Base-by-base conservation (phyloP, 2,329 filamentous ascomycete genomes). In the Plenodomus lindquistii region DNA sequence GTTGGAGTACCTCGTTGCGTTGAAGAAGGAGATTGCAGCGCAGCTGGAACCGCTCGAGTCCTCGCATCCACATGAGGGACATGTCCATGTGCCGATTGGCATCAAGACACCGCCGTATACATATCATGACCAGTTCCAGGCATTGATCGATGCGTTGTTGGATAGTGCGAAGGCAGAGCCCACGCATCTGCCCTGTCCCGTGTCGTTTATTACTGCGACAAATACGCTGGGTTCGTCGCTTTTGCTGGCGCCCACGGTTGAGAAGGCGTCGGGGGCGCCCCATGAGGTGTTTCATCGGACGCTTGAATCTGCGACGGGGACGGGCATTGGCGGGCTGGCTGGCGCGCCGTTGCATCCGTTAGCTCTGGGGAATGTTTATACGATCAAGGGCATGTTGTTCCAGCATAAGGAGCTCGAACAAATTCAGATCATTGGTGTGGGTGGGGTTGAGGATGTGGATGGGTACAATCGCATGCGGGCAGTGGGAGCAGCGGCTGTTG, bases 71-170 rank as follows among this genome's bases (percentile, higher is more conserved):
- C 47, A 57, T 78, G 9, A 38, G 16, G 51, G 55, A 7, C 53
- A 51, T 2, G 40, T 44, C 0, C 56, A 64, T 31, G 71, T 84
- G 0, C 73, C 76, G 0, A 73, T 84, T 37, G 89, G 88, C 0
- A 76, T 92, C 55, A 93, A 93, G 65, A 86, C 84, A 1, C 88
- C 89, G 4, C 89, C 89, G 0, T 92, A 90, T 60, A 92, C 88
- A 0, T 83, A 91, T 63, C 72, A 79, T 0, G 82, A 78, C 0
- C 84, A 92, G 63, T 92, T 87, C 64, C 65, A 74, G 0, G 76
- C 74, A 16, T 70, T 92, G 13, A 67, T 84, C 1, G 54, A 69
- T 0, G 81, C 84, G 0, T 70, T 91, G 5, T 60, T 71, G 8
- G 58, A 53, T 3, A 63, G 60, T 1, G 63, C 56, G 2, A 56